Percentiles rank a stretch among this genome's conserved stretches.
Conservation (phyloP, 73 alveolate species). For the Diophrys sp. region DNA sequence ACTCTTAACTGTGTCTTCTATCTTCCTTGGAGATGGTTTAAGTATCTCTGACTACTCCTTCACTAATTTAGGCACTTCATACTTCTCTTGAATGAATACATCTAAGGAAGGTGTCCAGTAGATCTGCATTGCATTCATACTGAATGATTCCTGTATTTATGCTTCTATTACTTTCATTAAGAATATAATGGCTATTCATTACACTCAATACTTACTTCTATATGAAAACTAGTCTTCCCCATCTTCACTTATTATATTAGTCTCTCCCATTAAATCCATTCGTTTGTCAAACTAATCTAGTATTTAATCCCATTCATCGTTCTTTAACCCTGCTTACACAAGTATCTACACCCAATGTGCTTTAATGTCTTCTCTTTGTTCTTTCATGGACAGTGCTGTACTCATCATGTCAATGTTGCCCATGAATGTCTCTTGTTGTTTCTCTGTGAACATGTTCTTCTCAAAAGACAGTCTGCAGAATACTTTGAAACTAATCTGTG, state of each 20-base stretch:
- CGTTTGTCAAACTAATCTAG: neutral
- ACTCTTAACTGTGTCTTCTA: neutral
- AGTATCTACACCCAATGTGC: neutral
- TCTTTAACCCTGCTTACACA: neutral
- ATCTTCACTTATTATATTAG: neutral
- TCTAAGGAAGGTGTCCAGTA: neutral
- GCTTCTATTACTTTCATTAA: neutral
- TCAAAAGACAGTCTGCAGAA: neutral
- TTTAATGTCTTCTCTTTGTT: neutral
- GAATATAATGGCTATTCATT: neutral
- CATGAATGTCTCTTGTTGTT: neutral
- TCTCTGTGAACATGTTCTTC: neutral
- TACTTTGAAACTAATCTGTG: neutral
- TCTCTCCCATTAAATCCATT: neutral
- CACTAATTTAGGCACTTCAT: neutral
- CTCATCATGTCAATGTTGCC: neutral
- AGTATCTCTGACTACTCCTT: neutral
- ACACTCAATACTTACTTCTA: too few relatives aligned
- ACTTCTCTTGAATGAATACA: neutral
- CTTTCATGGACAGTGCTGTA: neutral
- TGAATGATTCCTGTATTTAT: neutral
- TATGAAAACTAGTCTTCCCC: too few relatives aligned
- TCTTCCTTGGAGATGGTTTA: neutral
- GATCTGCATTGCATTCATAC: neutral
- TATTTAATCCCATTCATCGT: neutral